Percentiles rank a stretch among this genome's conserved stretches.
Conservation (phyloP, 2,329 filamentous ascomycete species). For the Cladosporium phlei region DNA sequence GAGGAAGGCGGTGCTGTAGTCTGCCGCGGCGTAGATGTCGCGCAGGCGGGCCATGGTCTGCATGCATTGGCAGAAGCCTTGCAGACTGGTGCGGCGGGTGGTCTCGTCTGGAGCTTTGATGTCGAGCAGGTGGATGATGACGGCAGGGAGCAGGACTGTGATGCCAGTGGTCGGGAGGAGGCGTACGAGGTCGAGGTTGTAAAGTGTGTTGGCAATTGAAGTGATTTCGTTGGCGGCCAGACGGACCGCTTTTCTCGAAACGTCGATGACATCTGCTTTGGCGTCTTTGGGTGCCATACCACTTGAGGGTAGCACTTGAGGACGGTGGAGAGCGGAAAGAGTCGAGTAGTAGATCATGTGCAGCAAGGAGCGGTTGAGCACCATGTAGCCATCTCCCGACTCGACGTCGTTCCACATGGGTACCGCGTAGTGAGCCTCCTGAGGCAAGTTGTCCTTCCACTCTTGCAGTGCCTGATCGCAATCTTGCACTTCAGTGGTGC, state of each 20-base stretch:
- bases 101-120: slow-evolving; percentile 77
- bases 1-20: slow-evolving; percentile 92
- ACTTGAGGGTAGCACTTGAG: slow-evolving; percentile 78
- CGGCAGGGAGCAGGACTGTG: slow-evolving; percentile 82
- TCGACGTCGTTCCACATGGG: slow-evolving; percentile 53
- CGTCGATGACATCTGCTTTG: slow-evolving; percentile 69
- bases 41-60: slow-evolving; percentile 80
- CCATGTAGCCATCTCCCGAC: slow-evolving; percentile 55
- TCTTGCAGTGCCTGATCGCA: slow-evolving; percentile 75
- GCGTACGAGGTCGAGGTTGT: slow-evolving; percentile 65
- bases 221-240: slow-evolving; percentile 83
- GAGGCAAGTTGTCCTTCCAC: slow-evolving; percentile 70
- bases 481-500: slow-evolving; percentile 69
- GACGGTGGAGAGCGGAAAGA: slow-evolving; percentile 82
- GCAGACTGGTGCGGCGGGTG: slow-evolving; percentile 66
- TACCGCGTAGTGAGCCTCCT: slow-evolving; percentile 63
- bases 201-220: slow-evolving; percentile 71
- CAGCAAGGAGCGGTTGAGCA: slow-evolving; percentile 73
- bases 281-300: slow-evolving; percentile 33
- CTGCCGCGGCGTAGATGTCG: slow-evolving; percentile 88
- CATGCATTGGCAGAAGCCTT: slow-evolving; percentile 89
- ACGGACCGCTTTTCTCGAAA: slow-evolving; percentile 76
- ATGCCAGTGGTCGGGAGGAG: slow-evolving; percentile 86
- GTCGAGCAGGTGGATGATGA: slow-evolving; percentile 89
- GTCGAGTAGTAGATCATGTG: slow-evolving; percentile 95